A percentile compares a stretch with the other conserved stretches of the same genome.
Conservation (phyloP, 2,329 filamentous ascomycete species). For the Cadophora sp. region DNA sequence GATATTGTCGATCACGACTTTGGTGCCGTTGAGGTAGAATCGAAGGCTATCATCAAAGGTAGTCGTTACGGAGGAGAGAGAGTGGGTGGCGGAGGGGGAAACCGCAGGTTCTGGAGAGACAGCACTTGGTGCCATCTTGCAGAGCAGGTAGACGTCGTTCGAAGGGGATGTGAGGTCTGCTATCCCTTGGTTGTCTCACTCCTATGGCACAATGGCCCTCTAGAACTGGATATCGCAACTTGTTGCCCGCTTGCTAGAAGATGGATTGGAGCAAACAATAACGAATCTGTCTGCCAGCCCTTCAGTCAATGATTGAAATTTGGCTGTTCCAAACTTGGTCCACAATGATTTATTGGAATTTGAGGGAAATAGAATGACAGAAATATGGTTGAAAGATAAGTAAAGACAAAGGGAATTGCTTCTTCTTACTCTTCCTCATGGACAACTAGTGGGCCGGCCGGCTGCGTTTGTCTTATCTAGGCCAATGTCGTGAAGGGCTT, state of each 20-base stretch:
- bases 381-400: not conserved
- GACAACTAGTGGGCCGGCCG: slow-evolving; percentile 5
- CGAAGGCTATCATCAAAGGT: slow-evolving; percentile 85
- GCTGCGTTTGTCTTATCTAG: slow-evolving; percentile 20
- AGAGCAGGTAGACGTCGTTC: not conserved
- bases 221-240: not conserved
- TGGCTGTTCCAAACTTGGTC: not conserved
- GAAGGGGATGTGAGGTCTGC: not conserved
- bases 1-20: slow-evolving; percentile 81
- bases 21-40: slow-evolving; percentile 95
- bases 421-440: not conserved
- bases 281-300: not conserved
- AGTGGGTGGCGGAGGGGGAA: slow-evolving; percentile 38
- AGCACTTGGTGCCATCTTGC: slow-evolving; percentile 61
- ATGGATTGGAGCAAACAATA: not conserved
- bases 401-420: not conserved
- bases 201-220: not conserved
- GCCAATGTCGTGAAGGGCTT: slow-evolving; percentile 12
- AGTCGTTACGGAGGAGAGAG: slow-evolving; percentile 70
- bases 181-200: not conserved
- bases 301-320: not conserved
- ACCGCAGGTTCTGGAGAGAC: slow-evolving; percentile 57
- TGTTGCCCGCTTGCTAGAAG: not conserved
- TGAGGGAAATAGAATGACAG: not conserved
- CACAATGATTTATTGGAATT: not conserved